Conservation (phyloP, 192 early-diverging fungal species). For the Ambispora gerdemannii region DNA sequence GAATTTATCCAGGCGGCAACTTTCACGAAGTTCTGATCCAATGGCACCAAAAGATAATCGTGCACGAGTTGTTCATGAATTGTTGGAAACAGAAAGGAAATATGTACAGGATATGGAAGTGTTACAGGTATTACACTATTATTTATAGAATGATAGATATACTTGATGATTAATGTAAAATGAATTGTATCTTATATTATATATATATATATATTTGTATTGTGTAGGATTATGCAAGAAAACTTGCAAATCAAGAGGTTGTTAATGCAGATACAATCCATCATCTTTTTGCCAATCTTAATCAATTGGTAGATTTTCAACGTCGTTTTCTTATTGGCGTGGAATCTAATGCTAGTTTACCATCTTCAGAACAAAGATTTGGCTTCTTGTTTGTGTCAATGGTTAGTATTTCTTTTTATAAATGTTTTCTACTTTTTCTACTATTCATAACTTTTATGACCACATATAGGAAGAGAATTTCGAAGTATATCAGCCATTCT, state of each 20-base stretch:
- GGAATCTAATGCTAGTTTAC: conserved; percentile 71
- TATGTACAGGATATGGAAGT: conserved; percentile 88
- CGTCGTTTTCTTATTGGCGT: conserved; percentile 88
- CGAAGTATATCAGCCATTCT: conserved; percentile 88
- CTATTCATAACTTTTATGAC: background rate
- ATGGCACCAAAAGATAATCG: conserved; percentile 81
- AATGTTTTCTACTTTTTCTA: background rate
- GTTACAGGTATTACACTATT: conserved; percentile 63
- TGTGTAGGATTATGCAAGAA: conserved; percentile 65
- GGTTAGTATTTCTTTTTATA: conserved; percentile 30
- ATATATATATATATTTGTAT: too few species aligned
- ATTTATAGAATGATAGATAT: too few species aligned
- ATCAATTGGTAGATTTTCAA: conserved; percentile 93
- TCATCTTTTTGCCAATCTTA: conserved; percentile 89
- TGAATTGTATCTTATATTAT: too few species aligned
- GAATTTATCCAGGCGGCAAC: conserved; percentile 35
- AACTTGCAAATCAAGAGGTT: conserved; percentile 66
- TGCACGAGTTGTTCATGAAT: conserved; percentile 79
- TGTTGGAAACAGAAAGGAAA: conserved; percentile 90
- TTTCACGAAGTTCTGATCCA: conserved; percentile 46
- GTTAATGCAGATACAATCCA: conserved; percentile 72
- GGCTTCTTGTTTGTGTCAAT: conserved; percentile 82
- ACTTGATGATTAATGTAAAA: too few species aligned
- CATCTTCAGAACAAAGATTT: conserved; percentile 80
- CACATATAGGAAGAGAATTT: conserved; percentile 60